Conservation (phyloP, 1,284 basidiomycete genomes). For the Volvariella surrecta region DNA sequence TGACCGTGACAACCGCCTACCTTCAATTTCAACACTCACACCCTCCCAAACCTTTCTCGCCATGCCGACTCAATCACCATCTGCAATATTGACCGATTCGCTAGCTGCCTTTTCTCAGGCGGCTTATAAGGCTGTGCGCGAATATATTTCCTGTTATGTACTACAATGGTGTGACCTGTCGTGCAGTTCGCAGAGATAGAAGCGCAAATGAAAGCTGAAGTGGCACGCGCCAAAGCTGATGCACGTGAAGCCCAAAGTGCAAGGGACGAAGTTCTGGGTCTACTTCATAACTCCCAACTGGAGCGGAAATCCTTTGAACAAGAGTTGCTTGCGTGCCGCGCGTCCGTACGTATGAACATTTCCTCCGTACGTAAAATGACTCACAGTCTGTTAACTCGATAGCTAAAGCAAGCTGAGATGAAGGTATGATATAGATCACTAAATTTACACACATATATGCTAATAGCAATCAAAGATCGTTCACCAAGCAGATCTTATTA, state of each 20-base stretch:
- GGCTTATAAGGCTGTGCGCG: slow-evolving; percentile 14
- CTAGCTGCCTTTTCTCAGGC: slow-evolving; percentile 15
- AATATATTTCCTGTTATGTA: not conserved
- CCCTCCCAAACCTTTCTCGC: not conserved
- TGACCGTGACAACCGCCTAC: too few species aligned
- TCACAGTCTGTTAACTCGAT: slow-evolving; percentile 6
- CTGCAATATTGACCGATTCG: slow-evolving; percentile 13
- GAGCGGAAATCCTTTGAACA: slow-evolving; percentile 42
- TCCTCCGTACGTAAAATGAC: not conserved
- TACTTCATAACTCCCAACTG: slow-evolving; percentile 33
- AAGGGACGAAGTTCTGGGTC: slow-evolving; percentile 45
- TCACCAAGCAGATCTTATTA: slow-evolving; percentile 51
- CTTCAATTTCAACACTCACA: too few species aligned
- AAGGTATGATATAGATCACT: slow-evolving; percentile 30
- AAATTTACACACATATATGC: slow-evolving; percentile 3
- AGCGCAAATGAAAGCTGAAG: slow-evolving; percentile 32
- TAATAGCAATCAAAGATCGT: slow-evolving; percentile 30
- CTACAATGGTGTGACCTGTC: not conserved
- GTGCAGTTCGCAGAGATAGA: slow-evolving; percentile 37
- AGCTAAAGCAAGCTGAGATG: slow-evolving; percentile 50
- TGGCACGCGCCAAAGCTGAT: slow-evolving; percentile 37
- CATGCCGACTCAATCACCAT: slow-evolving; percentile 8
- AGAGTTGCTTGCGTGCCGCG: slow-evolving; percentile 39
- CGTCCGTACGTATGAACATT: slow-evolving; percentile 34
- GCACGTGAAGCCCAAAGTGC: slow-evolving; percentile 37